Percentiles rank a stretch among this genome's conserved stretches.
Conservation (phyloP, 2,329 filamentous ascomycete species). For the Anthostomella pinea region DNA sequence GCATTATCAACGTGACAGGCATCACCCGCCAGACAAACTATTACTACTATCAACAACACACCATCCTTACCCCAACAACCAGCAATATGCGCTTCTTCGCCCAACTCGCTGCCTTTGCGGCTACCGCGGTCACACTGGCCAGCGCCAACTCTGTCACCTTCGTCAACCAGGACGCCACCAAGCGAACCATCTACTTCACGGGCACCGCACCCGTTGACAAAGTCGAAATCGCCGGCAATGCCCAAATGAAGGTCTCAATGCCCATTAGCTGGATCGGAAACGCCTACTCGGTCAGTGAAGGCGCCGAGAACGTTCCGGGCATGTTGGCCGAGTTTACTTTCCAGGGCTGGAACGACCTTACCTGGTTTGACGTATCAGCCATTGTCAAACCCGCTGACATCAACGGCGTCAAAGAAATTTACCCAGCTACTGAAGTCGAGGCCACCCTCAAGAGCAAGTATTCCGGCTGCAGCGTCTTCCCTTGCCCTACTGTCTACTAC, state of each 20-base stretch:
- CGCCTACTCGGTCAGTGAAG: conserved; percentile 49
- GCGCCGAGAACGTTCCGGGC: conserved; percentile 40
- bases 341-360: conserved; percentile 45
- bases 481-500: conserved; percentile 55
- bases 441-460: conserved; percentile 30
- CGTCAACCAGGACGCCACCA: conserved; percentile 52
- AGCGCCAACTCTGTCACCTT: conserved; percentile 54
- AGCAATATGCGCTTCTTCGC: conserved; percentile 54
- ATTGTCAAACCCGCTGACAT: conserved; percentile 51
- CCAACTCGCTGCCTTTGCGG: conserved; percentile 10
- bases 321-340: conserved; percentile 53
- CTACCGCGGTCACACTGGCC: conserved; percentile 11
- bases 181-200: conserved; percentile 52
- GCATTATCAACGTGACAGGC: conserved; percentile 4
- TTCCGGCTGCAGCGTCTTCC: conserved; percentile 52
- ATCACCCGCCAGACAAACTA: conserved; percentile 4
- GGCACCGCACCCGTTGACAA: conserved; percentile 36
- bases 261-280: conserved; percentile 47
- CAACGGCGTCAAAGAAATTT: conserved; percentile 54
- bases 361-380: conserved; percentile 58
- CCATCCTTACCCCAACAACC: conserved; percentile 26
- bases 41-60: conserved; percentile 11
- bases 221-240: conserved; percentile 38
- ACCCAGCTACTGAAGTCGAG: conserved; percentile 35
- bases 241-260: conserved; percentile 41